A percentile compares a stretch with the other conserved stretches of the same genome.
Evolutionary conservation across 148 eudicot species (phyloP).

Genomic region (Amaranthus cruentus): DNA sequence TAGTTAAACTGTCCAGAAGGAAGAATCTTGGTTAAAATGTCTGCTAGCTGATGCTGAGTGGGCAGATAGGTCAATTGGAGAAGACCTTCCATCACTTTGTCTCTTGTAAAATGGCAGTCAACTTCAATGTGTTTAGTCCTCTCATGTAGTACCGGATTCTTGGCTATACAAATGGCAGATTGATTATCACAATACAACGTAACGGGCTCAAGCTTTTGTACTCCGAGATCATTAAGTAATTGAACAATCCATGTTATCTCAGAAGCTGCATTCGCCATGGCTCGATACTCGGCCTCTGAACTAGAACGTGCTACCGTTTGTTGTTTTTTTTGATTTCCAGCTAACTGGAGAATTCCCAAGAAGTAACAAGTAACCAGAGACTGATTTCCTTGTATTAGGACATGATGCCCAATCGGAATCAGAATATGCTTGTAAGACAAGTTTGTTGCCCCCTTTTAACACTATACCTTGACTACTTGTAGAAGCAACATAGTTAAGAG

Average conservation of each 20-base stretch:
- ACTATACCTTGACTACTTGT: too few species aligned
- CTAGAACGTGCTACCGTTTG: too few species aligned
- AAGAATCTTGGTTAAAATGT: background rate
- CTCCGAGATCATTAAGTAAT: background rate
- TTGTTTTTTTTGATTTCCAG: background rate
- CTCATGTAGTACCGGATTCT: too few species aligned
- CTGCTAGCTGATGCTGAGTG: background rate
- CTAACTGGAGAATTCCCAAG: background rate
- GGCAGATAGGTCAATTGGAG: background rate
- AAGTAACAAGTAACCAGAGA: background rate
- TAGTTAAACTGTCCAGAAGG: background rate
- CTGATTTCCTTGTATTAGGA: background rate
- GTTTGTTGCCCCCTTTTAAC: too few species aligned
- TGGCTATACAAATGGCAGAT: too few species aligned
- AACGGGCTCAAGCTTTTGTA: background rate
- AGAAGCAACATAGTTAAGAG: too few species aligned
- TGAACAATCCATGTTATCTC: background rate
- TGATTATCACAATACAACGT: too few species aligned
- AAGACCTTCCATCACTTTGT: background rate
- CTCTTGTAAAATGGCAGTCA: too few species aligned
- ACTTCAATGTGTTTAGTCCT: too few species aligned
- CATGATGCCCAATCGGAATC: background rate
- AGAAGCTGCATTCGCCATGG: background rate
- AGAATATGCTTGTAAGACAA: too few species aligned
- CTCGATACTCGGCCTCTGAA: background rate